Evolutionary conservation across 345 rosid genomes (phyloP).

Genomic region (Pistacia vera): DNA sequence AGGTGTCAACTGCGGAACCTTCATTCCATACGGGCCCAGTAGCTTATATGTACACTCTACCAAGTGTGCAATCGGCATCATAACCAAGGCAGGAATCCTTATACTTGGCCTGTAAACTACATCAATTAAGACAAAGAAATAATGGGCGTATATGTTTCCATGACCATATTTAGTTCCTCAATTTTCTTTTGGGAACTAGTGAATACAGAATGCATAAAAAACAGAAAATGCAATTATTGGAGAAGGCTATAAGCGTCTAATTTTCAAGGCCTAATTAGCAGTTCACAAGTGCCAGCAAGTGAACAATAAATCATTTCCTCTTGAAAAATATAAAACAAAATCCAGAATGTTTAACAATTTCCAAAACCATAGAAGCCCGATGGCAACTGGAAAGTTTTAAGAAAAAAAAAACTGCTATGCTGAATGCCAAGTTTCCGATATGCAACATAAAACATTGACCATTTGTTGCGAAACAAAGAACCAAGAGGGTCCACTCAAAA

Average conservation of each 20-base stretch:
- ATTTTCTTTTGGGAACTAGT: neutral
- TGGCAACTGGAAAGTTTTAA: neutral
- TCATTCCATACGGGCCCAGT: conserved; percentile 88
- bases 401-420: neutral
- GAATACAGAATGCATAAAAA: conserved; percentile 3
- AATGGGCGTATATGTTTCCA: conserved; percentile 8
- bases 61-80: conserved; percentile 85
- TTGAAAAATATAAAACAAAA: neutral
- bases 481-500: neutral
- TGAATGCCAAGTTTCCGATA: neutral
- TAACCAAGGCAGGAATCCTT: conserved; percentile 69
- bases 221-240: neutral
- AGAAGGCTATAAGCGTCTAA: neutral
- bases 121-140: conserved; percentile 27
- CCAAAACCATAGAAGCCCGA: neutral
- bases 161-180: conserved; percentile 9
- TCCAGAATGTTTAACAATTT: neutral
- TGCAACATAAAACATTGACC: neutral
- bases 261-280: neutral
- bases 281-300: neutral
- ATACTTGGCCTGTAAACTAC: conserved; percentile 79
- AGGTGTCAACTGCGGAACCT: conserved; percentile 85
- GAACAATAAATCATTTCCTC: neutral
- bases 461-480: neutral
- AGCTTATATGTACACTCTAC: conserved; percentile 68